These are phyloP conservation scores for Colletotrichum sp. DNA, from an alignment of 2,329 filamentous ascomycete genomes.

Conservation along the genomic window DNA sequence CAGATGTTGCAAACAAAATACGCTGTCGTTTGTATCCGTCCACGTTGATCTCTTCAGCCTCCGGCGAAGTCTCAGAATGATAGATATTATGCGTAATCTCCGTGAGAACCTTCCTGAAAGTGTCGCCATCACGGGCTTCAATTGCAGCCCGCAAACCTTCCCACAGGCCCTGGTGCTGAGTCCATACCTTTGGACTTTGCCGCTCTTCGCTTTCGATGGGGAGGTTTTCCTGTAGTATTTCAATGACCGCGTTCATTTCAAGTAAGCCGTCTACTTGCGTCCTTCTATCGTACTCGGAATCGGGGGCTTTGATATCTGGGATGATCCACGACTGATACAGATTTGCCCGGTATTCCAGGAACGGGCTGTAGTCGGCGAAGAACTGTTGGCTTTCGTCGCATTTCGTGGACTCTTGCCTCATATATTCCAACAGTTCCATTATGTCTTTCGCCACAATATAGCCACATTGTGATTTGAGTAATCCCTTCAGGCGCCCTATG, in stretches of 20 bases:
- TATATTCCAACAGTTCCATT: fast-evolving
- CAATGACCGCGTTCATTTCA: neutral
- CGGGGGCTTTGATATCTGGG: too few species aligned
- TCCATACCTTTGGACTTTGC: fast-evolving
- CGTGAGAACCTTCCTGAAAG: fast-evolving
- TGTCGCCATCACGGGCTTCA: neutral
- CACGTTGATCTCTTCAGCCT: too few species aligned
- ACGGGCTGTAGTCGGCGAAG: neutral
- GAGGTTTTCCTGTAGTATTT: neutral
- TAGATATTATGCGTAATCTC: neutral
- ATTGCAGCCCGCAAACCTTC: neutral
- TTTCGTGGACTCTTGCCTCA: neutral
- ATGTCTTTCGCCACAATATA: neutral
- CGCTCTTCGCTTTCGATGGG: neutral
- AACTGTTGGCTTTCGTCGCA: neutral
- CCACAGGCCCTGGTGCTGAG: neutral
- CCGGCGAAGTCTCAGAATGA: neutral
- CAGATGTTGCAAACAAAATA: fast-evolving
- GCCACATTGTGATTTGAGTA: neutral
- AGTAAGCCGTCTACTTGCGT: neutral
- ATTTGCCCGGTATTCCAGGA: too few species aligned
- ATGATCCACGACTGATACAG: too few species aligned
- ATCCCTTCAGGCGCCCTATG: neutral
- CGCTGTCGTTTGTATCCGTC: too few species aligned
- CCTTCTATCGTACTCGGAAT: neutral